phyloP scores from a whole-genome alignment of 2,329 filamentous ascomycete species.

The Colletotrichum sp. region DNA sequence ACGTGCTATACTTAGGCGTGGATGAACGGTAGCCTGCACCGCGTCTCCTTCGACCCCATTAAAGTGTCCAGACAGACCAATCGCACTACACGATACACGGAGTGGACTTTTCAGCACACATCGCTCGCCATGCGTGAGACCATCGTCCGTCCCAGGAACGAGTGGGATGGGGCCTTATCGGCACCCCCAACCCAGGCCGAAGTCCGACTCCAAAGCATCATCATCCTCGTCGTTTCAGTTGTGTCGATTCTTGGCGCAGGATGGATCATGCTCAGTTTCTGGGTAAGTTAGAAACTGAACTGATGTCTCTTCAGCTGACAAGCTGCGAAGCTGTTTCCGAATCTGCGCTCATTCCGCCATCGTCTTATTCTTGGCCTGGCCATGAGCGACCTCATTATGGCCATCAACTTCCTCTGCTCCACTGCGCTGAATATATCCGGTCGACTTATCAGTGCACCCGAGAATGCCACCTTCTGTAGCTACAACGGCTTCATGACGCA shows the following conservation, averaged over 20 bases:
- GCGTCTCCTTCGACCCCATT: background rate
- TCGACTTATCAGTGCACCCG: conserved; percentile 30
- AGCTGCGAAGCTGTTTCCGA: conserved; percentile 37
- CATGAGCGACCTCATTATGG: conserved; percentile 44
- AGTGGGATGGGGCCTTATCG: conserved; percentile 16
- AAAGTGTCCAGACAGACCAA: background rate
- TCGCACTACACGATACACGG: background rate
- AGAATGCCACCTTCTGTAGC: conserved; percentile 37
- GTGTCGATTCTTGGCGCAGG: conserved; percentile 38
- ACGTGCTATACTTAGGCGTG: background rate
- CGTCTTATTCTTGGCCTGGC: conserved; percentile 44
- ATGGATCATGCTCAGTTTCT: conserved; percentile 43
- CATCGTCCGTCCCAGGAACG: background rate
- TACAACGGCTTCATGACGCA: conserved; percentile 48
- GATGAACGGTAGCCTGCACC: background rate
- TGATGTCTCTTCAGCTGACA: background rate
- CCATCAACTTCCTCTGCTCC: conserved; percentile 42
- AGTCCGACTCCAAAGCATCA: conserved; percentile 28
- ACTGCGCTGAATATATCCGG: conserved; percentile 38
- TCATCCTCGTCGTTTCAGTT: conserved; percentile 37
- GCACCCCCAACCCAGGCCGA: conserved; percentile 24
- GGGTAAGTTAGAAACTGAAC: conserved; percentile 23
- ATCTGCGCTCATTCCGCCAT: conserved; percentile 42
- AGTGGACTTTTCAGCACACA: background rate
- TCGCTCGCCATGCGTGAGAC: background rate